Conservation (phyloP, 306 rosid species). For the Boehmeria nivea region DNA sequence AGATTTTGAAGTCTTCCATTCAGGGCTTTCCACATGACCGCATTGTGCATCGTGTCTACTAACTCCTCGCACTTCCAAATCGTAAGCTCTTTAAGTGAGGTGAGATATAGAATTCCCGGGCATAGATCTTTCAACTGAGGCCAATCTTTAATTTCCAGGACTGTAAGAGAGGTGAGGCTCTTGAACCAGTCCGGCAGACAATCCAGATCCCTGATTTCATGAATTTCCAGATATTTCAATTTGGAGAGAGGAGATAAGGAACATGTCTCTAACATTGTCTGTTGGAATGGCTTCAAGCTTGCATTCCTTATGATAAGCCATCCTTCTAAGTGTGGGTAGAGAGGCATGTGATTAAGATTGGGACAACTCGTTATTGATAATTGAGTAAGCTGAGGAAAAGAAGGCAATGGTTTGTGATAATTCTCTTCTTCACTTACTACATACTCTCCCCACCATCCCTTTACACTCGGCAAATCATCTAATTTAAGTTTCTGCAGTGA, state of each 20-base stretch:
- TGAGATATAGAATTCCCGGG: slow-evolving; percentile 3
- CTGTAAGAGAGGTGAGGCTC: not conserved
- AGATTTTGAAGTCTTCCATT: not conserved
- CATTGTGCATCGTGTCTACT: not conserved
- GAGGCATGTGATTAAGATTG: slow-evolving; percentile 13
- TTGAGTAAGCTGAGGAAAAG: not conserved
- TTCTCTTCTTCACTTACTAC: not conserved
- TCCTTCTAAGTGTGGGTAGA: slow-evolving; percentile 1
- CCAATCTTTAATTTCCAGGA: not conserved
- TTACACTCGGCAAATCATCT: not conserved
- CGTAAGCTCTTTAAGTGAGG: not conserved
- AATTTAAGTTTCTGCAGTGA: not conserved
- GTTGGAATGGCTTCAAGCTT: not conserved
- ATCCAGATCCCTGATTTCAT: not conserved
- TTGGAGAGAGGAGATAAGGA: not conserved
- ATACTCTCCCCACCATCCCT: slow-evolving; percentile 20
- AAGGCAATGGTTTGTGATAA: not conserved
- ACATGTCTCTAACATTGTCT: not conserved
- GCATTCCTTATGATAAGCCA: not conserved
- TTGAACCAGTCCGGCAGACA: slow-evolving; percentile 11
- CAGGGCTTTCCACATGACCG: not conserved
- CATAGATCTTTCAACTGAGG: not conserved
- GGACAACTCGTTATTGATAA: not conserved
- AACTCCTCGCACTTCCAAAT: not conserved
- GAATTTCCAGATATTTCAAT: not conserved